These are phyloP conservation scores for maize (Zea mays) DNA, from an alignment of 176 grass and related monocot species.

Conservation along the genomic window DNA sequence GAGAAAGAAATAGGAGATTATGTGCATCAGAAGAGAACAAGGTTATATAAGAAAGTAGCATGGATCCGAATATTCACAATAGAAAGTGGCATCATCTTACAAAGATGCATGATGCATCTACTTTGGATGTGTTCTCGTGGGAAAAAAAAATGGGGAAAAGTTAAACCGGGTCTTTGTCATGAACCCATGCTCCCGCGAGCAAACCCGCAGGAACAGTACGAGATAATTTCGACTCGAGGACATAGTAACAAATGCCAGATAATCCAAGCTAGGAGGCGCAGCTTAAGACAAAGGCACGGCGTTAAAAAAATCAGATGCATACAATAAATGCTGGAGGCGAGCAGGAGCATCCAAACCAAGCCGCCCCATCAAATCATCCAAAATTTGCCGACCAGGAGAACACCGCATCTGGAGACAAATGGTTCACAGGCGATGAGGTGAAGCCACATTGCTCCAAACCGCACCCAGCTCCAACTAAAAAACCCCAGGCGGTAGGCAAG, in stretches of 20 bases:
- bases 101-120: conserved; percentile 11
- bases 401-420: conserved; percentile 34
- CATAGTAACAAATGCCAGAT: conserved; percentile 36
- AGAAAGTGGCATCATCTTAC: conserved; percentile 13
- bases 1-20: background rate
- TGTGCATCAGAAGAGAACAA: background rate
- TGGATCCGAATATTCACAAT: background rate
- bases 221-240: conserved; percentile 2
- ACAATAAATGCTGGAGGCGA: conserved; percentile 25
- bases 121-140: background rate
- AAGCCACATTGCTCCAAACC: conserved; percentile 44
- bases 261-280: conserved; percentile 17
- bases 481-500: background rate
- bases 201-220: background rate
- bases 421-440: conserved; percentile 3
- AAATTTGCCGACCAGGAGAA: conserved; percentile 22
- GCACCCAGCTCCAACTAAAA: background rate
- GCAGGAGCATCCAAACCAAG: conserved; percentile 28
- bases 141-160: background rate
- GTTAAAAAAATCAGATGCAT: conserved; percentile 36
- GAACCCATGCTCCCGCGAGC: background rate
- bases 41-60: background rate
- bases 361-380: conserved; percentile 34
- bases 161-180: background rate
- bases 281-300: conserved; percentile 33